These are phyloP conservation scores for Desmodesmus armatus DNA, from an alignment of 139 green algal genomes.

Conservation along the genomic window DNA sequence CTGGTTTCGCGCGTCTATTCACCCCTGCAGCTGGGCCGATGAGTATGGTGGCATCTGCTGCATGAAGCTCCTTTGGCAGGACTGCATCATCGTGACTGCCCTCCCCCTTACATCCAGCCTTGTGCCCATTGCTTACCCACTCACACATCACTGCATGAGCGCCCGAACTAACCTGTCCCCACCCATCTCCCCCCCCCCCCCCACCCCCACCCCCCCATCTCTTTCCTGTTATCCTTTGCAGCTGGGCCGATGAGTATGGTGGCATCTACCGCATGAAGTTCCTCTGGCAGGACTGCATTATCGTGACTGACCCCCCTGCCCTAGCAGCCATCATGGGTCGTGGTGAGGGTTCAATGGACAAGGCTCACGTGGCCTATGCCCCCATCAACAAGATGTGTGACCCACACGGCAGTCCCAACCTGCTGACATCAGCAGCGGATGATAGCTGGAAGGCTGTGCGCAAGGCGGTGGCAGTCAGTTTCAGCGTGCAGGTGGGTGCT, in stretches of 20 bases:
- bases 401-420: constrained; percentile 55
- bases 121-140: too few species aligned
- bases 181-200: too few species aligned
- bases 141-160: too few species aligned
- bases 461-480: constrained; percentile 69
- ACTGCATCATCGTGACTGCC: constrained; percentile 53
- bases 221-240: too few species aligned
- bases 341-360: constrained; percentile 60
- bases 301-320: constrained; percentile 56
- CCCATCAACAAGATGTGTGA: constrained; percentile 64
- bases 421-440: constrained; percentile 64
- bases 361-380: constrained; percentile 43
- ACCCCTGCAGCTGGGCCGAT: too few species aligned
- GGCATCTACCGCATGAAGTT: constrained; percentile 56
- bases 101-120: too few species aligned
- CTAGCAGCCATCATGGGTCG: constrained; percentile 59
- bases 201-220: too few species aligned
- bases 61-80: constrained; percentile 56
- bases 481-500: constrained; percentile 53
- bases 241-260: constrained; percentile 67
- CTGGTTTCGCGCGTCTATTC: too few species aligned
- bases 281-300: constrained; percentile 53
- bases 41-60: constrained; percentile 61
- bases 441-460: constrained; percentile 63
- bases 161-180: too few species aligned